Base-by-base conservation (phyloP, 164 flowering plant genomes). In the Piper longum region DNA sequence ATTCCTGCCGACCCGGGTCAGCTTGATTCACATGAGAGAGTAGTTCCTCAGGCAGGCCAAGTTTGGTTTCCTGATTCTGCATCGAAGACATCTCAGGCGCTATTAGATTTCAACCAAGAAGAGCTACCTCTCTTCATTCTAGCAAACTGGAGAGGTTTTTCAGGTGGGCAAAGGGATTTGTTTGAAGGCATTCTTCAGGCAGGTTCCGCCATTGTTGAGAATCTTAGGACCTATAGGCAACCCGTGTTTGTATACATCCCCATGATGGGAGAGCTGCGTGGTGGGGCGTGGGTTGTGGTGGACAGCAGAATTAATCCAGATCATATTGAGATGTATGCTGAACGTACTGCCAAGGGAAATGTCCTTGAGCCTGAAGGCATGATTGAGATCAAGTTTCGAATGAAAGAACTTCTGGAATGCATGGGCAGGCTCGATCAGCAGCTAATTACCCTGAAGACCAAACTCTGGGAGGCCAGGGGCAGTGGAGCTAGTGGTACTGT, bases 21-120 rank as follows among this genome's bases (percentile, higher is more conserved):
- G 80, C 96, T 87, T 19, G 99, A 95, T 75, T 95, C 99, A 19
- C 90, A 85, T 64, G 99, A 95, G 74, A 78, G 99, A 70, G 89
- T 91, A 64, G 96, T 91, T 11, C 98, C 98, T 18, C 97, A 91
- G 77, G 99, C 99, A 5, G 99, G 99, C 62, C 99, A 95, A 75
- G 99, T 95, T 9, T 95, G 99, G 99, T 95, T 95, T 71, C 99
- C 99, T 14, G 99, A 95, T 79, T 95, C 99, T 56, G 99, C 99
- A 7, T 73, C 79, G 8, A 95, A 95, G 80, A 95, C 99, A 11
- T 76, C 99, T 43, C 99, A 95, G 70, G 96, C 98, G 3, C 66
- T 95, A 70, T 62, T 89, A 74, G 99, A 95, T 80, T 95, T 95
- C 76, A 91, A 95, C 76, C 73, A 84, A 62, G 99, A 95, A 76